Evolutionary conservation across 2,329 filamentous ascomycete genomes (phyloP).

Genomic region (Neocucurbitaria cava): DNA sequence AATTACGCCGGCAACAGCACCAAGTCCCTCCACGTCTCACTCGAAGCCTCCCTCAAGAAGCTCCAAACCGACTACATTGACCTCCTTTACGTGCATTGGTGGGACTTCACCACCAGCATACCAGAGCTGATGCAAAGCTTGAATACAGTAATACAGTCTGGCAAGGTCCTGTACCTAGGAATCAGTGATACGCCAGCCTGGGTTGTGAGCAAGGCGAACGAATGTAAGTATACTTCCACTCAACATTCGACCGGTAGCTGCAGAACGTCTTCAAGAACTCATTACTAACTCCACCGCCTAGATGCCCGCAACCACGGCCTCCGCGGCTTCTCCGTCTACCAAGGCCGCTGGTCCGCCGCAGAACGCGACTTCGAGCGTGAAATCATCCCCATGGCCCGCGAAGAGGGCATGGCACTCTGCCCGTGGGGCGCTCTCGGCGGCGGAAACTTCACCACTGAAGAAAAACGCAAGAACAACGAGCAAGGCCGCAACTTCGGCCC

Average conservation of each 20-base stretch:
- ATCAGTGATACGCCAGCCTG: conserved; percentile 49
- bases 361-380: conserved; percentile 73
- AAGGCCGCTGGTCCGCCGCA: conserved; percentile 67
- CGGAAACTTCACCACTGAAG: conserved; percentile 51
- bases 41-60: conserved; percentile 51
- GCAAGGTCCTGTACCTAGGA: conserved; percentile 51
- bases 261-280: neutral
- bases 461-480: conserved; percentile 37
- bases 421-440: conserved; percentile 63
- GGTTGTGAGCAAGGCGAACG: conserved; percentile 56
- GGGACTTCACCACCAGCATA: conserved; percentile 49
- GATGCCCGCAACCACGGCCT: conserved; percentile 74
- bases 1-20: conserved; percentile 55
- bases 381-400: conserved; percentile 70
- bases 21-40: conserved; percentile 47
- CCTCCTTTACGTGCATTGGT: conserved; percentile 51
- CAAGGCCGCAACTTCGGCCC: conserved; percentile 44
- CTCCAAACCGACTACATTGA: conserved; percentile 53
- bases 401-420: conserved; percentile 68
- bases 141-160: conserved; percentile 42
- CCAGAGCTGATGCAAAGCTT: conserved; percentile 49
- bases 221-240: conserved; percentile 40
- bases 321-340: conserved; percentile 72
- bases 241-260: neutral
- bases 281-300: conserved; percentile 12